These are phyloP conservation scores for Claviceps africana DNA, from an alignment of 2,329 filamentous ascomycete species.

Conservation along the genomic window DNA sequence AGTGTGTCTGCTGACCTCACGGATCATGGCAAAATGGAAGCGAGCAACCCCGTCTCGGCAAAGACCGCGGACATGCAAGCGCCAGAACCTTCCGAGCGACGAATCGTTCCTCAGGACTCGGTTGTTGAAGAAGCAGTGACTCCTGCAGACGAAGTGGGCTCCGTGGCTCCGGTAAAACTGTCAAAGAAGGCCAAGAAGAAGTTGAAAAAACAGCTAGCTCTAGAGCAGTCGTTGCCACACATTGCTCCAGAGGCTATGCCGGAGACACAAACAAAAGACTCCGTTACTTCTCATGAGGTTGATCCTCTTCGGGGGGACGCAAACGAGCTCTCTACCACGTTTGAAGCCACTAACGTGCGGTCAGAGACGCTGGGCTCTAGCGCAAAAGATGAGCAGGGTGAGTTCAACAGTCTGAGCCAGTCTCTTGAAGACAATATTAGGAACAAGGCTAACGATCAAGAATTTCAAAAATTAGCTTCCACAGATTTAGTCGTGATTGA, in stretches of 20 bases:
- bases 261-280: neutral
- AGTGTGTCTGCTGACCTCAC: neutral
- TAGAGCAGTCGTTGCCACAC: conserved; percentile 8
- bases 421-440: conserved; percentile 20
- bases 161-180: conserved; percentile 11
- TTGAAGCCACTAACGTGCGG: neutral
- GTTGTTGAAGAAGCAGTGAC: neutral
- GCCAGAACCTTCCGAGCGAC: neutral
- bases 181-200: conserved; percentile 23
- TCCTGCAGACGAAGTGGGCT: conserved; percentile 2
- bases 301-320: neutral
- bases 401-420: conserved; percentile 15
- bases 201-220: conserved; percentile 17
- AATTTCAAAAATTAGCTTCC: conserved; percentile 12
- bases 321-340: conserved; percentile 9
- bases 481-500: conserved; percentile 1
- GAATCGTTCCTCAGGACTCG: neutral
- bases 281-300: neutral
- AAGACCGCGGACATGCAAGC: neutral
- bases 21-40: neutral
- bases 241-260: neutral
- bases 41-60: neutral
- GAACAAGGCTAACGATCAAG: conserved; percentile 19
- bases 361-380: conserved; percentile 10
- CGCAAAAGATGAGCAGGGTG: conserved; percentile 18